Conservation (phyloP, 2,329 filamentous ascomycete genomes). For the Paramyrothecium roridum region DNA sequence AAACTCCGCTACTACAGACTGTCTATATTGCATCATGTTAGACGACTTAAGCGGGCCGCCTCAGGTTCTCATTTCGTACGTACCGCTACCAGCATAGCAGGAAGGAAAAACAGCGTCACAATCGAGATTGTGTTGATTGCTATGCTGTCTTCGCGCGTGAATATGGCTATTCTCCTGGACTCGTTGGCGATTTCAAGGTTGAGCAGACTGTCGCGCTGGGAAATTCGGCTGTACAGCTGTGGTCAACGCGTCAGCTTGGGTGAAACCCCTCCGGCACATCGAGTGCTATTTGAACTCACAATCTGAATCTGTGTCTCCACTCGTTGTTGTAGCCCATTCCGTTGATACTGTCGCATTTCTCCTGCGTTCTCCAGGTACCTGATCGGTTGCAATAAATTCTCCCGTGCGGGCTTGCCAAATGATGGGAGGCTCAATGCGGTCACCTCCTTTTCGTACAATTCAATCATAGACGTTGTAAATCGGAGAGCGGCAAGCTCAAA, state of each 20-base stretch:
- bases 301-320: background rate
- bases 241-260: background rate
- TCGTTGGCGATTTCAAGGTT: background rate
- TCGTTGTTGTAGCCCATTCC: background rate
- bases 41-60: background rate
- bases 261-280: background rate
- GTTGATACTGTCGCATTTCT: background rate
- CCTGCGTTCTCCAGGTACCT: background rate
- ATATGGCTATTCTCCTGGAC: background rate
- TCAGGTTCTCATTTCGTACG: background rate
- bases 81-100: background rate
- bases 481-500: background rate
- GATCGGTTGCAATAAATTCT: background rate
- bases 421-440: background rate
- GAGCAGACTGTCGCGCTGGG: background rate
- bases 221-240: background rate
- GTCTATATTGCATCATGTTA: background rate
- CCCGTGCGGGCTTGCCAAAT: background rate
- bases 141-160: background rate
- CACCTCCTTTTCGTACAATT: background rate
- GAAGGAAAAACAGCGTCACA: background rate
- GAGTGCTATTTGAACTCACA: background rate
- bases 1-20: background rate
- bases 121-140: background rate
- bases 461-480: background rate